phyloP scores from a whole-genome alignment of 371 early-diverging fungal genomes.

The Mucor velutinosus region DNA sequence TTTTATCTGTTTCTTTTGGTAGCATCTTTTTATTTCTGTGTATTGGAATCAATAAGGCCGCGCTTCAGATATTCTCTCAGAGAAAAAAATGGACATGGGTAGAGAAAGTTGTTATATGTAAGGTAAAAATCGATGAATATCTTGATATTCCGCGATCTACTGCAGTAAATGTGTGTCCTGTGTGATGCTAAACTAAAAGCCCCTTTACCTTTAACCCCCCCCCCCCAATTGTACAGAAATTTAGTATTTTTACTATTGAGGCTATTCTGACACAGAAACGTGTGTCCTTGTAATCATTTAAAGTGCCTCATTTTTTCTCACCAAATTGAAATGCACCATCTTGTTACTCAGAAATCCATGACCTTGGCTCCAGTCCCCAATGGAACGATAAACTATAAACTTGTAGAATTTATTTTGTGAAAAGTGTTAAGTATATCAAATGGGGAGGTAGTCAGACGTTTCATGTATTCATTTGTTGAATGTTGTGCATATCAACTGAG shows the following conservation, averaged over 20 bases:
- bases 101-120: too few relatives aligned
- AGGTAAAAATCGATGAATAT: neutral
- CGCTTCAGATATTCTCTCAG: neutral
- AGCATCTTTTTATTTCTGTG: neutral
- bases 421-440: neutral
- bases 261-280: neutral
- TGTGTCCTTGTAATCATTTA: neutral
- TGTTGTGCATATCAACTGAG: neutral
- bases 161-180: neutral
- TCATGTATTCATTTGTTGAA: neutral
- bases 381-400: neutral
- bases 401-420: neutral
- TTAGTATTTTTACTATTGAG: neutral
- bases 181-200: neutral
- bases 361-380: neutral
- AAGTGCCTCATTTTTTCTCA: neutral
- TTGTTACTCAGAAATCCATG: neutral
- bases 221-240: neutral
- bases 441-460: neutral
- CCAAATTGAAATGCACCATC: neutral
- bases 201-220: neutral
- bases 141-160: conserved; percentile 5
- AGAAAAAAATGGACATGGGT: too few relatives aligned
- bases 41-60: neutral
- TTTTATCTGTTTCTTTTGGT: neutral